phyloP scores from a whole-genome alignment of 2,329 filamentous ascomycete genomes.

The Arthrobotrys iridis region DNA sequence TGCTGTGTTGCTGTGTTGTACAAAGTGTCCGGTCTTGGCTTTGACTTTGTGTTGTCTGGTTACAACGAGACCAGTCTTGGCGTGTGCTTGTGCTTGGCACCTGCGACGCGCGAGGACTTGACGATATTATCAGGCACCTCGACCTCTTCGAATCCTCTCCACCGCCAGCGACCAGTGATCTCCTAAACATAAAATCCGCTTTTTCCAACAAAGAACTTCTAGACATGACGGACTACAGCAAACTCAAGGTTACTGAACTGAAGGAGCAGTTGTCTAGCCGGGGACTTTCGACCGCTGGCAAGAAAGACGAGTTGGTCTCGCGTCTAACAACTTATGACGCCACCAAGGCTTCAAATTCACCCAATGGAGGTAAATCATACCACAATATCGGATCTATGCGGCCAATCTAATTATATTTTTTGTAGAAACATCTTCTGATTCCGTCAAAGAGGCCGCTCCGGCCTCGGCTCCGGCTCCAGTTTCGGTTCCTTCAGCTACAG shows the following conservation, averaged over 20 bases:
- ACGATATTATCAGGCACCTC: neutral
- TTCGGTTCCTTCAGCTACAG: neutral
- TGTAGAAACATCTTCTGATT: slow-evolving; percentile 7
- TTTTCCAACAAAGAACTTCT: slow-evolving; percentile 25
- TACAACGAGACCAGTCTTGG: slow-evolving; percentile 1
- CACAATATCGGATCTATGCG: neutral
- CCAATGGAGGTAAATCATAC: slow-evolving; percentile 44
- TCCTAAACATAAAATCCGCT: neutral
- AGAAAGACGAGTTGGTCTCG: slow-evolving; percentile 83
- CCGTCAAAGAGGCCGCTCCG: slow-evolving; percentile 6
- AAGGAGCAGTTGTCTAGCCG: slow-evolving; percentile 81
- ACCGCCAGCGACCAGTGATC: neutral
- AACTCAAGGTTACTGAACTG: slow-evolving; percentile 84
- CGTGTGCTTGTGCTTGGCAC: neutral
- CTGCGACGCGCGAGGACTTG: slow-evolving; percentile 3
- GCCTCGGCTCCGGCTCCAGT: neutral
- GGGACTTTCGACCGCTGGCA: slow-evolving; percentile 75
- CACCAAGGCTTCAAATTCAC: slow-evolving; percentile 23
- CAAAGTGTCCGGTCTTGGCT: neutral
- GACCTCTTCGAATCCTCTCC: slow-evolving; percentile 1
- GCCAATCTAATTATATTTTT: slow-evolving; percentile 4
- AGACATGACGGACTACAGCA: slow-evolving; percentile 75
- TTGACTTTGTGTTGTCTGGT: neutral
- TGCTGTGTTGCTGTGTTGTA: slow-evolving; percentile 33
- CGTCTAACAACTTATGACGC: slow-evolving; percentile 65